Conservation (phyloP, 371 early-diverging fungal genomes). For the Nematocida minor region DNA sequence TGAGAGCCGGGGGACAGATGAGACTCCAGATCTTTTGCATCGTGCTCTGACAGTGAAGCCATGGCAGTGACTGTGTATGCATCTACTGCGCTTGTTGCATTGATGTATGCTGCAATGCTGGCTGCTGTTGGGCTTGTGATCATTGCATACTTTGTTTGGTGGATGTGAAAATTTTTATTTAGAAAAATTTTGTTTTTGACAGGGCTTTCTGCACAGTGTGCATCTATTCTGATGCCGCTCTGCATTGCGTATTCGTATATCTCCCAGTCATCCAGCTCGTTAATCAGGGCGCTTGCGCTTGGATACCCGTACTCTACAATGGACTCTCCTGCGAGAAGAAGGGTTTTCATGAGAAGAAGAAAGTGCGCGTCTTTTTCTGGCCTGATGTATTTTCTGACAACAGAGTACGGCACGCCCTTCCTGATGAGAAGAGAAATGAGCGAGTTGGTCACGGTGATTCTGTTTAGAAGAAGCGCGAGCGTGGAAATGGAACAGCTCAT, state of each 20-base stretch:
- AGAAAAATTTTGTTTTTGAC: neutral
- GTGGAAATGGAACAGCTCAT: neutral
- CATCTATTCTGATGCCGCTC: conserved; percentile 15
- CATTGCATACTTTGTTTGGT: neutral
- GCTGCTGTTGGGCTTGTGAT: neutral
- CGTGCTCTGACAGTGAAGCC: neutral
- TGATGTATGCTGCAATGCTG: neutral
- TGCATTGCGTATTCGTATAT: conserved; percentile 57
- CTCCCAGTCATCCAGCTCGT: conserved; percentile 60
- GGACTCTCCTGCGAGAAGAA: conserved; percentile 27
- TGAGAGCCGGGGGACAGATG: too few species aligned
- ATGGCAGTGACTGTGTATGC: neutral
- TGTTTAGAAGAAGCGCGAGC: conserved; percentile 4
- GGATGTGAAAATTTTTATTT: neutral
- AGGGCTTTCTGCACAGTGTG: neutral
- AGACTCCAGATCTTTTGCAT: too few species aligned
- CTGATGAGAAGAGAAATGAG: conserved; percentile 28
- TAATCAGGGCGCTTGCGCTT: conserved; percentile 39
- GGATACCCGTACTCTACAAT: neutral
- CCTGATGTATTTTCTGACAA: conserved; percentile 10
- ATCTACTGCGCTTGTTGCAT: neutral
- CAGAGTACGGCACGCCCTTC: conserved; percentile 16
- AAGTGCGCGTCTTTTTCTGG: conserved; percentile 30
- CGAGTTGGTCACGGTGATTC: conserved; percentile 19
- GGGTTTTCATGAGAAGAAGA: conserved; percentile 37